Percentiles rank a stretch among this genome's conserved stretches.
Evolutionary conservation across 2,329 filamentous ascomycete species (phyloP).

Genomic region (Talaromyces sp.): DNA sequence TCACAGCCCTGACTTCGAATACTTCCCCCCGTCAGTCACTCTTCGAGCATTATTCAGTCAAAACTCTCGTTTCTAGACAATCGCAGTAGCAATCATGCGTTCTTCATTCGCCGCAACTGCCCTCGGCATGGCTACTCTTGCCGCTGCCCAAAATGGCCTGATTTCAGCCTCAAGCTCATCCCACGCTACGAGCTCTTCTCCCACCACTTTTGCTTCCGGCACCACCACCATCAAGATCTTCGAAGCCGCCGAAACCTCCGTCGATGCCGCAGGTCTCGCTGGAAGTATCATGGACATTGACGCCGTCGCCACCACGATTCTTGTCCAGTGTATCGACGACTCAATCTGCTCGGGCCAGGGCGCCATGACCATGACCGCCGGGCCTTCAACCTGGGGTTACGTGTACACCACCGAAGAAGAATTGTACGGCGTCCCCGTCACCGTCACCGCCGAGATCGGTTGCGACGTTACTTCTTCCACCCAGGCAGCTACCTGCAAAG

Average conservation of each 20-base stretch:
- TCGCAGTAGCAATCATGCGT: not conserved
- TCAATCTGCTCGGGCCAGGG: not conserved
- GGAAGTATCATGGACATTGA: not conserved
- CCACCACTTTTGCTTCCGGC: constrained; percentile 6
- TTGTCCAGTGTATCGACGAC: not conserved
- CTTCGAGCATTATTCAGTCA: not conserved
- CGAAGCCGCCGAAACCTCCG: not conserved
- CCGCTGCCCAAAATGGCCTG: not conserved
- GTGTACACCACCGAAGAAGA: not conserved
- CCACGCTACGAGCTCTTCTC: not conserved
- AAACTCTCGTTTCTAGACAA: not conserved
- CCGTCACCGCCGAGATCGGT: not conserved
- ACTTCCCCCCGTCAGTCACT: not conserved
- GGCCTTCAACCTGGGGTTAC: not conserved
- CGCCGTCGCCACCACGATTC: not conserved
- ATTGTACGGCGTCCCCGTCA: not conserved
- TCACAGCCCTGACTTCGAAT: not conserved
- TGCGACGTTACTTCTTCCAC: not conserved
- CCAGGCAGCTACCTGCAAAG: not conserved
- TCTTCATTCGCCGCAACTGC: not conserved
- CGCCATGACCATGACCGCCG: not conserved
- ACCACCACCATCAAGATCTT: constrained; percentile 5
- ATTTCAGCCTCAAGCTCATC: not conserved
- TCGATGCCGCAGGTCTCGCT: not conserved
- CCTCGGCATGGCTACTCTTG: not conserved